Base-by-base conservation (phyloP, 2,329 filamentous ascomycete genomes). In the Ceratocystiopsis brevicomis region DNA sequence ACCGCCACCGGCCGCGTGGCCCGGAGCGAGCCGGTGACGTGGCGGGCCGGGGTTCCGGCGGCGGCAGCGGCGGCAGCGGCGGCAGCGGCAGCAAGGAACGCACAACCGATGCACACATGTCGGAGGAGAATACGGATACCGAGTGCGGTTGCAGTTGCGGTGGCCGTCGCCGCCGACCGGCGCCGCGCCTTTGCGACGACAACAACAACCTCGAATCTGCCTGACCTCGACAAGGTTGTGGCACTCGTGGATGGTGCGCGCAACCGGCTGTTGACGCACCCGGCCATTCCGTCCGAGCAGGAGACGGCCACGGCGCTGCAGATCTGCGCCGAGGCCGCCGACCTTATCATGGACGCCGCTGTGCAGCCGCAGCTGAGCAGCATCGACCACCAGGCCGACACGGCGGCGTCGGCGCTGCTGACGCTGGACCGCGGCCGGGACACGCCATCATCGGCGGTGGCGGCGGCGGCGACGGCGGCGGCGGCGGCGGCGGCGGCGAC, bases 401-500 rank as follows among this genome's bases (percentile, higher is more conserved):
- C 62, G 17, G 68, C 72, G 3, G 66, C 69, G 10, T 74, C 71
- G 34, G 67, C 66, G 21, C 60, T 78, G 38, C 64, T 75, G 30
- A 65, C 65, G 38, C 51, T 67, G 17, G 65, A 53, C 35, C 44
- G 41, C 14, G 36, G 9, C 11, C 4, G 17, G 19, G 43, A 36
- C 38, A 34, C 4, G 33, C 8, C 32, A 34, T 38, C 35, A 41
- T 38, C 13, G 14, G 8, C 13, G 6, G 35, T 1, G 3, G 33
- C 18, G 5, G 33, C 16, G 1, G 14, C 1, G 3, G 25, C 13
- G 6, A 4, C 21, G 15, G 12, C 18, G 8, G 16, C 9, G 4
- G 38, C 16, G 30, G 38, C 14, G 1, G 18, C 30, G 4, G 37
- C 16, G 4, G 10, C 19, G 14, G 30, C 32, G 39, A 19, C 34